These are phyloP conservation scores for Cynara cardunculus DNA, from an alignment of 129 eudicot genomes.

Conservation along the genomic window DNA sequence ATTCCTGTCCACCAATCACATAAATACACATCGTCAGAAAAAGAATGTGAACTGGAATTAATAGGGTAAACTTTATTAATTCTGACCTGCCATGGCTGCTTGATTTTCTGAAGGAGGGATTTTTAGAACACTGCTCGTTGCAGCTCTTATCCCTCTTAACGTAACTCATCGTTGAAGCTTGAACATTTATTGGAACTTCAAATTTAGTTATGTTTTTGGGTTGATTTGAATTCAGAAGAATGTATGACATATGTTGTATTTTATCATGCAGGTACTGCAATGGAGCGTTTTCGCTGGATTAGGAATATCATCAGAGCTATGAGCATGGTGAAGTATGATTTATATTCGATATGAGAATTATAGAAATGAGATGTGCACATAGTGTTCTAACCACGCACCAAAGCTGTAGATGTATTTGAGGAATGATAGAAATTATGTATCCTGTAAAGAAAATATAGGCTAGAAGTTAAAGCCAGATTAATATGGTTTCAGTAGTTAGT, in stretches of 20 bases:
- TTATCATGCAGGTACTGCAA: slow-evolving; percentile 52
- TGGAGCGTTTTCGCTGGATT: slow-evolving; percentile 63
- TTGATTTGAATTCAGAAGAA: not conserved
- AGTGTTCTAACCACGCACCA: not conserved
- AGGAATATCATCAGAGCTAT: slow-evolving; percentile 19
- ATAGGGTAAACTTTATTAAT: no score
- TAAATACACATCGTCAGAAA: no score
- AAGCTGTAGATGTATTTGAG: not conserved
- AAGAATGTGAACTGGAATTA: no score
- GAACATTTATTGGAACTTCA: not conserved
- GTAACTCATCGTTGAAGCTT: not conserved
- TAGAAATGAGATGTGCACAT: not conserved
- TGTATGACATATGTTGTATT: not conserved
- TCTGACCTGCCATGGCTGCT: no score
- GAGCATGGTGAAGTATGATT: slow-evolving; percentile 2
- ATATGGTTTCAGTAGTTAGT: not conserved
- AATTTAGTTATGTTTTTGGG: not conserved
- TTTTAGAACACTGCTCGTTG: no score
- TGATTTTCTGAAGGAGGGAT: no score
- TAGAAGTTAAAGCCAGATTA: not conserved
- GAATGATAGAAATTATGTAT: not conserved
- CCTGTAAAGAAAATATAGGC: not conserved
- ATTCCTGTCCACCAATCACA: no score
- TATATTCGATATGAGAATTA: not conserved
- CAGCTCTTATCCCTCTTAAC: no score